Conservation (phyloP, 768 basidiomycete genomes). For the Omphalotus guepiniiformis region DNA sequence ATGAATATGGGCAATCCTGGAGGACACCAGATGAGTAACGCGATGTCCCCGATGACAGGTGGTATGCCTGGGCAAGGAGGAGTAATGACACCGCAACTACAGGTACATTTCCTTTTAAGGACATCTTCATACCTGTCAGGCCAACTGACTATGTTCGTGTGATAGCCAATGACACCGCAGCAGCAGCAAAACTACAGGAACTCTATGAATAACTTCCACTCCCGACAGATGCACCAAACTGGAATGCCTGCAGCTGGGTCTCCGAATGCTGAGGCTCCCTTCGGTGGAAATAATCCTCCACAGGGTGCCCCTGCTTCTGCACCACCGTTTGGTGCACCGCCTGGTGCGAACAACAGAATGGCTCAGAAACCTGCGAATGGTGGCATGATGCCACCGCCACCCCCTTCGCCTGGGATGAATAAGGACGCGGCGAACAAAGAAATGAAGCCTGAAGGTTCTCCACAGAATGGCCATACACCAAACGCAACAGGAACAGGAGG, state of each 20-base stretch:
- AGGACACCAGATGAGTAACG: conserved; percentile 9
- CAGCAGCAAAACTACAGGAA: conserved; percentile 24
- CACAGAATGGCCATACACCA: conserved; percentile 35
- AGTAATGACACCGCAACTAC: conserved; percentile 36
- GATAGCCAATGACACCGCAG: conserved; percentile 1
- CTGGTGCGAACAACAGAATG: conserved; percentile 28
- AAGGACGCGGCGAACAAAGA: conserved; percentile 25
- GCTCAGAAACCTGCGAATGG: conserved; percentile 26
- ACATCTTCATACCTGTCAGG: neutral
- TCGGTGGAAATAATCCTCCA: conserved; percentile 15
- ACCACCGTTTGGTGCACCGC: conserved; percentile 22
- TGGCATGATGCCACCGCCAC: conserved; percentile 39
- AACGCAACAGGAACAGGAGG: conserved; percentile 21
- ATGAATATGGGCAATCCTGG: conserved; percentile 19
- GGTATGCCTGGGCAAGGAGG: conserved; percentile 25
- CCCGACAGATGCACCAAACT: conserved; percentile 24
- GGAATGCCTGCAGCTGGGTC: neutral
- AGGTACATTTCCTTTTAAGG: conserved; percentile 22
- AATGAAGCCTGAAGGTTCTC: conserved; percentile 33
- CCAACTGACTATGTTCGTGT: neutral
- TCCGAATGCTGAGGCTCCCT: conserved; percentile 39
- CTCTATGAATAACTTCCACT: conserved; percentile 21
- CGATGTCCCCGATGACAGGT: conserved; percentile 26
- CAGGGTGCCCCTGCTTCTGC: neutral
- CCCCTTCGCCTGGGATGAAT: conserved; percentile 45